A percentile compares a stretch with the other conserved stretches of the same genome.
Evolutionary conservation across 1,139 yeast genomes (phyloP).

Genomic region (Sugiyamaella sp.): DNA sequence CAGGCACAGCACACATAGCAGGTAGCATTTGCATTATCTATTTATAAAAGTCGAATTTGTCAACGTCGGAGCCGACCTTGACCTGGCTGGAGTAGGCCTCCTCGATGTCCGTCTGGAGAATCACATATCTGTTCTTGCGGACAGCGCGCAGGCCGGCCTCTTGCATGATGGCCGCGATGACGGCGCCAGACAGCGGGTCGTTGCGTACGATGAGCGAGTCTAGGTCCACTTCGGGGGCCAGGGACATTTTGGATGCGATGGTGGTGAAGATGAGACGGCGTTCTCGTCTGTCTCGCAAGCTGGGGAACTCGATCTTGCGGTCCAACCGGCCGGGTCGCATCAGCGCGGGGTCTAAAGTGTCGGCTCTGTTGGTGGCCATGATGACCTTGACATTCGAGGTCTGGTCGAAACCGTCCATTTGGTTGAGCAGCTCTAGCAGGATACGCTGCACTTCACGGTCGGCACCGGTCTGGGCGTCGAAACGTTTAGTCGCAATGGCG

Average conservation of each 20-base stretch:
- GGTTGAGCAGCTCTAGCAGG: slow-evolving; percentile 90
- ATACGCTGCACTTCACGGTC: slow-evolving; percentile 99
- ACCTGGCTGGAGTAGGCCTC: slow-evolving; percentile 98
- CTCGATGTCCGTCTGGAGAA: slow-evolving; percentile 91
- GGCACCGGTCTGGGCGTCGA: slow-evolving; percentile 99
- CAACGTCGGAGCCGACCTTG: slow-evolving; percentile 92
- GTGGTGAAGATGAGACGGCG: slow-evolving; percentile 95
- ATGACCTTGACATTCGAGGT: slow-evolving; percentile 93
- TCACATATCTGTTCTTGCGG: slow-evolving; percentile 95
- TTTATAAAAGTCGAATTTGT: slow-evolving; percentile 96
- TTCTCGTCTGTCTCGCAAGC: slow-evolving; percentile 93
- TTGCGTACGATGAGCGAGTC: slow-evolving; percentile 94
- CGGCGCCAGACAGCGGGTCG: slow-evolving; percentile 96
- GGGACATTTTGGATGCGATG: slow-evolving; percentile 95
- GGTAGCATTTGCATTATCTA: slow-evolving; percentile 39
- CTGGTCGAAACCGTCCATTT: slow-evolving; percentile 99
- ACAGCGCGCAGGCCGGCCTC: slow-evolving; percentile 99
- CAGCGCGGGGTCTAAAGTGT: slow-evolving; percentile 96
- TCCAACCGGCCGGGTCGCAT: slow-evolving; percentile 98
- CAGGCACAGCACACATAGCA: neutral
- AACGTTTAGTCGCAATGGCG: slow-evolving; percentile 98
- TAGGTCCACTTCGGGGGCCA: slow-evolving; percentile 96
- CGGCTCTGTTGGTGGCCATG: slow-evolving; percentile 99
- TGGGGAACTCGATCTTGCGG: slow-evolving; percentile 96
- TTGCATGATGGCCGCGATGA: slow-evolving; percentile 99